A percentile compares a stretch with the other conserved stretches of the same genome.
These are phyloP conservation scores for Incumbomyces lentus DNA, from an alignment of 2,329 filamentous ascomycete genomes.

Conservation along the genomic window DNA sequence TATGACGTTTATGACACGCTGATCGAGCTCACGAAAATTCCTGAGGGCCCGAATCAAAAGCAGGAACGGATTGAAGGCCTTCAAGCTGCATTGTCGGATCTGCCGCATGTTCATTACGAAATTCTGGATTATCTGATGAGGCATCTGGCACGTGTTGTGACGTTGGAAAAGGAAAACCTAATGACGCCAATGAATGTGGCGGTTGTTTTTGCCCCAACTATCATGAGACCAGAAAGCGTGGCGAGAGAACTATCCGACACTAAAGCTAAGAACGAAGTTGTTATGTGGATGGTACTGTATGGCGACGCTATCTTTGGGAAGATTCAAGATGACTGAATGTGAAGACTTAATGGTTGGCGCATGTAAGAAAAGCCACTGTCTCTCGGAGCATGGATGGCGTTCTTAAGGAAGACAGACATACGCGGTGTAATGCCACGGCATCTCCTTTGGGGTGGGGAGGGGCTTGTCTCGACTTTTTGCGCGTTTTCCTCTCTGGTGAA, in stretches of 20 bases:
- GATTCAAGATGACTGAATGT: neutral
- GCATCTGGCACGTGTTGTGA: slow-evolving; percentile 79
- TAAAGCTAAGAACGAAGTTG: slow-evolving; percentile 79
- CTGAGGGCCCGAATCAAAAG: slow-evolving; percentile 38
- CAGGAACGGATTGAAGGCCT: slow-evolving; percentile 61
- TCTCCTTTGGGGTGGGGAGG: no score
- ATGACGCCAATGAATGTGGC: slow-evolving; percentile 96
- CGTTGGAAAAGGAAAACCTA: slow-evolving; percentile 73
- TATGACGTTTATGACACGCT: slow-evolving; percentile 87
- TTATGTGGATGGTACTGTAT: slow-evolving; percentile 89
- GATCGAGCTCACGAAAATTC: slow-evolving; percentile 56
- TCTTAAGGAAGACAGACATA: no score
- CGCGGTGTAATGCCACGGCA: no score
- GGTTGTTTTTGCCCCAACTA: slow-evolving; percentile 94
- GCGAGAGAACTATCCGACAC: slow-evolving; percentile 95
- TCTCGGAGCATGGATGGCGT: no score
- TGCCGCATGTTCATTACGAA: slow-evolving; percentile 76
- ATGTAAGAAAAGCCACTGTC: no score
- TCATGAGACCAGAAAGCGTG: slow-evolving; percentile 83
- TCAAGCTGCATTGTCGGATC: slow-evolving; percentile 60
- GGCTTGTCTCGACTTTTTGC: no score
- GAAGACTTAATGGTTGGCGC: no score
- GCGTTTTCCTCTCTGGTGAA: no score
- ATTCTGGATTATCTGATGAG: slow-evolving; percentile 90
- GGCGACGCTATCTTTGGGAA: slow-evolving; percentile 64